Percentiles rank a stretch among this genome's conserved stretches.
Conservation (phyloP, 768 basidiomycete genomes). For the Leccinum variicolor region DNA sequence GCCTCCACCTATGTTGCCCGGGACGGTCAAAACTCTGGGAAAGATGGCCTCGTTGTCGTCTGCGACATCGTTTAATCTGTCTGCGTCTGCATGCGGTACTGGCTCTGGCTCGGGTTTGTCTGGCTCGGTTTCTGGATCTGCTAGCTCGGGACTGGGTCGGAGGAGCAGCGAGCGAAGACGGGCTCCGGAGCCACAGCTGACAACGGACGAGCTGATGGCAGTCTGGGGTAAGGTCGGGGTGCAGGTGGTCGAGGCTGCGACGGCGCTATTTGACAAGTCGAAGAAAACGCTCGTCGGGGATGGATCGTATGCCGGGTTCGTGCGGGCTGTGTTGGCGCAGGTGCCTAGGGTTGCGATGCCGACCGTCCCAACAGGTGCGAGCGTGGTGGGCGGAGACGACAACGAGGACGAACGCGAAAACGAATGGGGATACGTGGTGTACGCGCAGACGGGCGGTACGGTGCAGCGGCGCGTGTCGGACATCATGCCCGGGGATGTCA, state of each 20-base stretch:
- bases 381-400: slow-evolving; percentile 14
- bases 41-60: slow-evolving; percentile 6
- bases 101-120: background rate
- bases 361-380: slow-evolving; percentile 15
- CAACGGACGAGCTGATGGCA: slow-evolving; percentile 64
- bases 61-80: slow-evolving; percentile 2
- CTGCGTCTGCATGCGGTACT: background rate
- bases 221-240: slow-evolving; percentile 75
- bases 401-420: slow-evolving; percentile 12
- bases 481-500: slow-evolving; percentile 83
- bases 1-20: slow-evolving; percentile 17
- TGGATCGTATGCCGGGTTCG: slow-evolving; percentile 79
- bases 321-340: slow-evolving; percentile 59
- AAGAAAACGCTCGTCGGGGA: slow-evolving; percentile 80
- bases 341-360: slow-evolving; percentile 53
- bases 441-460: slow-evolving; percentile 59
- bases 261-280: slow-evolving; percentile 65
- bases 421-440: slow-evolving; percentile 70
- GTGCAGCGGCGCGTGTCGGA: slow-evolving; percentile 77
- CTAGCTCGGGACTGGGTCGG: background rate
- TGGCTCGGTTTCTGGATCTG: background rate
- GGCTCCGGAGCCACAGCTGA: slow-evolving; percentile 1
- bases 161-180: slow-evolving; percentile 21
- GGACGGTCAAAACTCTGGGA: slow-evolving; percentile 6
- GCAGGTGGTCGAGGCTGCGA: slow-evolving; percentile 68